Conservation (phyloP, 1,139 yeast species). For the Saccharomyces pastorianus region DNA sequence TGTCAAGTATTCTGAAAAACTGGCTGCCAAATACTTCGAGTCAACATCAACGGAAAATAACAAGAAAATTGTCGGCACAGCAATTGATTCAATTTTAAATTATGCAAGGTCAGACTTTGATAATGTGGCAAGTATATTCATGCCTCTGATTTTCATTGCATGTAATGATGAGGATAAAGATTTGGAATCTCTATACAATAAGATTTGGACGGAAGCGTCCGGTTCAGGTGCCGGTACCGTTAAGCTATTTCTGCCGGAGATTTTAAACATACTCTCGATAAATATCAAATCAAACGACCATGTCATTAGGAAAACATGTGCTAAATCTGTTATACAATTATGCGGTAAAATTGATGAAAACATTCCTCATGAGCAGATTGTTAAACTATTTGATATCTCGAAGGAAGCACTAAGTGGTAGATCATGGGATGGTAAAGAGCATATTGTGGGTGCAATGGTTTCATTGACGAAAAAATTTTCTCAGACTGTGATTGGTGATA, state of each 20-base stretch:
- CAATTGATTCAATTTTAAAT: conserved; percentile 60
- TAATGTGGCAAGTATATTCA: conserved; percentile 51
- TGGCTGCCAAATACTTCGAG: conserved; percentile 49
- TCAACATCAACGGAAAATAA: conserved; percentile 35
- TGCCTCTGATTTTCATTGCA: conserved; percentile 77
- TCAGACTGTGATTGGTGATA: conserved; percentile 26
- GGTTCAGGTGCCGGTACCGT: conserved; percentile 68
- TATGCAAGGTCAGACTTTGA: conserved; percentile 66
- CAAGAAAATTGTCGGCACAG: conserved; percentile 48
- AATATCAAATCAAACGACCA: conserved; percentile 55
- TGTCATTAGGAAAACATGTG: conserved; percentile 61
- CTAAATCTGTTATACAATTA: conserved; percentile 58
- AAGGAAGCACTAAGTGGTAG: conserved; percentile 65
- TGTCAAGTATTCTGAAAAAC: conserved; percentile 44
- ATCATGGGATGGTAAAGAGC: conserved; percentile 84
- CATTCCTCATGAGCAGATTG: conserved; percentile 26
- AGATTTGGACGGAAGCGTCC: conserved; percentile 68
- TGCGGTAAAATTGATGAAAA: conserved; percentile 39
- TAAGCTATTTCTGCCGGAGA: conserved; percentile 62
- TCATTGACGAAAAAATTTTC: conserved; percentile 45
- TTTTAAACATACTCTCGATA: conserved; percentile 43
- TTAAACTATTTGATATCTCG: conserved; percentile 45
- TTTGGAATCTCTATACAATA: conserved; percentile 45
- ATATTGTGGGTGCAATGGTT: conserved; percentile 62
- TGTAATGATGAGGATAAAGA: conserved; percentile 52